Conservation (phyloP, 2,329 filamentous ascomycete species). For the Hymenoscyphus albidus region DNA sequence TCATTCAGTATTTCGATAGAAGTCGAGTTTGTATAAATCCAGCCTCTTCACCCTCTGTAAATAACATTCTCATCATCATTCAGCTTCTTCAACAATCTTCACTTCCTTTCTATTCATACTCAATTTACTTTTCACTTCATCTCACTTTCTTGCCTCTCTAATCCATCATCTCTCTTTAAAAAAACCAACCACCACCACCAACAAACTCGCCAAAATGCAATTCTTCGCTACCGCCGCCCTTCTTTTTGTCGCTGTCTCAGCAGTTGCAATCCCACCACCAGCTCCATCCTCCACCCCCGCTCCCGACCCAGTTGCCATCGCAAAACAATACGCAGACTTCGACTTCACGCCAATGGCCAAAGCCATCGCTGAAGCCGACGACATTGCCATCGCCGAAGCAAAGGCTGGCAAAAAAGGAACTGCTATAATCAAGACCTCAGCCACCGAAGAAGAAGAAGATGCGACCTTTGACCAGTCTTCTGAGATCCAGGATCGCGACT, state of each 20-base stretch:
- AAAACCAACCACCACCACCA: neutral
- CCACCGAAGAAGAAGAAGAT: neutral
- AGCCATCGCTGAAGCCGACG: neutral
- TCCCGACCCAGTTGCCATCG: too few species aligned
- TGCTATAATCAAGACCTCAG: neutral
- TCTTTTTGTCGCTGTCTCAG: neutral
- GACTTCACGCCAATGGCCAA: too few species aligned
- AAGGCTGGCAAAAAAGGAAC: neutral
- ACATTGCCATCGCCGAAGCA: neutral
- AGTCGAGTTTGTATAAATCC: neutral
- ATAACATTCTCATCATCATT: conserved; percentile 2
- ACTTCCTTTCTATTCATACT: conserved; percentile 1
- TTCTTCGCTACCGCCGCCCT: neutral
- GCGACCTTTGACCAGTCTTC: neutral
- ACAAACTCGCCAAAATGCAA: neutral
- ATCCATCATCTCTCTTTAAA: neutral
- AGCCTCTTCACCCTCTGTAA: neutral
- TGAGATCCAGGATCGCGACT: neutral
- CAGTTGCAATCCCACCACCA: neutral
- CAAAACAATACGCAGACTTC: too few species aligned
- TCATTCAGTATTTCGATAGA: neutral
- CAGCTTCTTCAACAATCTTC: neutral
- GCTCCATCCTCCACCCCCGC: neutral
- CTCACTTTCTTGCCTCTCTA: neutral
- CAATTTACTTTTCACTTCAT: neutral